Base-by-base conservation (phyloP, 192 early-diverging fungal genomes). In the Paraglomus brasilianum region DNA sequence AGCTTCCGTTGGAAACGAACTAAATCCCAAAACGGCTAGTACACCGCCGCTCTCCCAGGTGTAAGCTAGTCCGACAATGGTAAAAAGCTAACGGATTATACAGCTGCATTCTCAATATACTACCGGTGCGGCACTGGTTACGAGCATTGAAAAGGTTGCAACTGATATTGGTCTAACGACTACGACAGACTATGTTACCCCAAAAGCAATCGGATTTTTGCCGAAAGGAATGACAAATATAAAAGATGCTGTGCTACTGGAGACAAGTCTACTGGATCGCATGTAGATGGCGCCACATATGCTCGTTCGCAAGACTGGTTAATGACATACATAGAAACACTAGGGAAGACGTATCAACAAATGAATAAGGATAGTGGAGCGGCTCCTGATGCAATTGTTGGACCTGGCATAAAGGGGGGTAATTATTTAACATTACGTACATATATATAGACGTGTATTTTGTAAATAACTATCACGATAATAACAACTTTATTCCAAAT, bases 201-300 rank as follows among this genome's bases (percentile, higher is more conserved):
- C 30, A 30, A 30, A 30, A 2, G 45, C 61, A 57, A 6, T 72
- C 8, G 71, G 71, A 19, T 55, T 72, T 47, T 56, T 72, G 58
- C 52, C 50, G 17, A 21, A 14, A 36, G 44, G 42, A 30, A 8
- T 8, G 19, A 24, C 17, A 55, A 19, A 21, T 19, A 11, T 5
- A 15, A 17, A 19, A 14, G 52, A 55, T 55, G 52, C 36, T 24
- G 5, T 55, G 13, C 5, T 21, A 55, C 36, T 55, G 19, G 52
- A 55, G 36, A 55, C 52, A 30, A 21, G 19, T 55, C 17, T 55
- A 73, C 72, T 36, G 22, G 78, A 4, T 69, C 74, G 7, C 80
- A 81, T 59, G 66, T 79, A 22, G 80, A 81, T n/a, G n/a, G n/a
- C n/a, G n/a, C n/a, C n/a, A 49, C 44, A 10, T 81, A 81, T 61